Evolutionary conservation across 352 stramenopile species (phyloP).

Genomic region (Phytophthora aleatoria): DNA sequence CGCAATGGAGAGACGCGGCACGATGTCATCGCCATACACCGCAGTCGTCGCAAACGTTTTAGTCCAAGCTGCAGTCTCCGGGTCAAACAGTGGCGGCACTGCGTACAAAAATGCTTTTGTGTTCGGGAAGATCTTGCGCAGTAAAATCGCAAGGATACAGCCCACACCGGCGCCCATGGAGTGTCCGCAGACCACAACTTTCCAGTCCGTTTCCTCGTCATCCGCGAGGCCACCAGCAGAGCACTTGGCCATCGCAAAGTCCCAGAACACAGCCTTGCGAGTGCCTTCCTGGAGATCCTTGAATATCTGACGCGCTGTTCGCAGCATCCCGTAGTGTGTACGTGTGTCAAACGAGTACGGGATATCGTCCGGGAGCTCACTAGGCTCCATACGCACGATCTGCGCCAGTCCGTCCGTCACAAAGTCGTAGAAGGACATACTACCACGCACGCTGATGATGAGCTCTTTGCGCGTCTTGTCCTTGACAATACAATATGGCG

Average conservation of each 20-base stretch:
- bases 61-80: constrained; percentile 57
- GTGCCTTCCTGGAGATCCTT: constrained; percentile 60
- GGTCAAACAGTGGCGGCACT: constrained; percentile 67
- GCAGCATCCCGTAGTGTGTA: constrained; percentile 78
- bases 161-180: constrained; percentile 84
- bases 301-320: constrained; percentile 68
- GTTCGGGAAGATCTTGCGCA: constrained; percentile 57
- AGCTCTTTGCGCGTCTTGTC: constrained; percentile 63
- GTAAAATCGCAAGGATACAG: constrained; percentile 68
- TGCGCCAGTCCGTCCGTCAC: constrained; percentile 74
- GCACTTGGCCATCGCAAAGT: constrained; percentile 65
- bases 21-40: constrained; percentile 77
- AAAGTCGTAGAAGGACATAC: constrained; percentile 82
- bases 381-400: constrained; percentile 62
- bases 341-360: constrained; percentile 50
- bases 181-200: constrained; percentile 80
- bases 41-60: constrained; percentile 71
- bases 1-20: constrained; percentile 66
- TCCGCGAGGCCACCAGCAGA: constrained; percentile 11
- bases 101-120: constrained; percentile 73
- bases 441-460: constrained; percentile 79
- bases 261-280: constrained; percentile 67
- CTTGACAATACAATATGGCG: constrained; percentile 78
- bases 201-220: constrained; percentile 45
- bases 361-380: constrained; percentile 58